A percentile compares a stretch with the other conserved stretches of the same genome.
Evolutionary conservation across 768 basidiomycete genomes (phyloP).

Genomic region (Podaxis mareebaensis): DNA sequence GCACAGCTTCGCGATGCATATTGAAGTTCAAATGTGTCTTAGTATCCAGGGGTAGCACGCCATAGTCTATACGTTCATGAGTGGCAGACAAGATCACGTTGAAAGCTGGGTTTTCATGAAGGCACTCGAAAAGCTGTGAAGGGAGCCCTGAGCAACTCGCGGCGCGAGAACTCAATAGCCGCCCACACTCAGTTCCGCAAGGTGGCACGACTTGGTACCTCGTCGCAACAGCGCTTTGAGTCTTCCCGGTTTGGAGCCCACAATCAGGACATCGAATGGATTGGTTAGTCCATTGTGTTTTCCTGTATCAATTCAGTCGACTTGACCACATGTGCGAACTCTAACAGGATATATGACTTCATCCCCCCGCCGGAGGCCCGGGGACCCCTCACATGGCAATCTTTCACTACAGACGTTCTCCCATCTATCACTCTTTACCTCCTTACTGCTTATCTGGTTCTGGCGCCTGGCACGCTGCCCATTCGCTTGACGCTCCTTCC

Average conservation of each 20-base stretch:
- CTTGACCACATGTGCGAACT: not conserved
- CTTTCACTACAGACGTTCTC: conserved; percentile 37
- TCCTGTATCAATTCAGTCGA: conserved; percentile 16
- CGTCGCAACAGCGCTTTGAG: not conserved
- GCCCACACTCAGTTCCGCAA: not conserved
- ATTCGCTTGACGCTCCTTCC: conserved; percentile 51
- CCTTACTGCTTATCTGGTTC: conserved; percentile 52
- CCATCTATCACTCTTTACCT: conserved; percentile 49
- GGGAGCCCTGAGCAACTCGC: not conserved
- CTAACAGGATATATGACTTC: conserved; percentile 26
- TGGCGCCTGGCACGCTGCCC: conserved; percentile 42
- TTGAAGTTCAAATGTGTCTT: not conserved
- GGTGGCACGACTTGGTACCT: conserved; percentile 17
- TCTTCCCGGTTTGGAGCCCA: conserved; percentile 1
- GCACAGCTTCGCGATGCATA: not conserved
- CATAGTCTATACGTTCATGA: not conserved
- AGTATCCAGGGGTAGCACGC: not conserved
- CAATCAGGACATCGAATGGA: not conserved
- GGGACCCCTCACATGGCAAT: conserved; percentile 32
- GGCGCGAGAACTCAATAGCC: conserved; percentile 8
- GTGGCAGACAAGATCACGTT: too few species aligned
- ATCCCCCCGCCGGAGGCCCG: conserved; percentile 32
- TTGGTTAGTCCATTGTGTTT: not conserved
- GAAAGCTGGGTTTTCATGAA: too few species aligned
- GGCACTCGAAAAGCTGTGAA: not conserved